These are phyloP conservation scores for Arthrobotrys pseudoclavata DNA, from an alignment of 2,329 filamentous ascomycete genomes.

Conservation along the genomic window DNA sequence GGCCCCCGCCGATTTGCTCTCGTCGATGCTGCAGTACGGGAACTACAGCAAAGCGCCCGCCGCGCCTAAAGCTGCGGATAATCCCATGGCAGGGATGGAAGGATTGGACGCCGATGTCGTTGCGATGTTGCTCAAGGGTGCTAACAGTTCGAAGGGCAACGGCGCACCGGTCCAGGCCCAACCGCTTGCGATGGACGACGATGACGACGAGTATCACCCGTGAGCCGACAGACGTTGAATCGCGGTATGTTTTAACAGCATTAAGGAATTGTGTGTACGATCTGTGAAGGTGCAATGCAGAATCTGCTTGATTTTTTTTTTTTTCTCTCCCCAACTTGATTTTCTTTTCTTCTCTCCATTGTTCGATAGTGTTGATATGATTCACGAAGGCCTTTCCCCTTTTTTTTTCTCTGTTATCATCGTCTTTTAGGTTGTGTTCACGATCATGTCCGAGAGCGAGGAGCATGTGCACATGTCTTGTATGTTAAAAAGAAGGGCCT, in stretches of 20 bases:
- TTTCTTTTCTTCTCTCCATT: not conserved
- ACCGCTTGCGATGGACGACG: conserved; percentile 60
- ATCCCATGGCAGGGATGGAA: conserved; percentile 68
- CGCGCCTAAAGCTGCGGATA: conserved; percentile 68
- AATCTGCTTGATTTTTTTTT: conserved; percentile 11
- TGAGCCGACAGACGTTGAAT: conserved; percentile 7
- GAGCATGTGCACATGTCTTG: conserved; percentile 17
- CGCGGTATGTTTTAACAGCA: not conserved
- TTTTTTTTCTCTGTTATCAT: not conserved
- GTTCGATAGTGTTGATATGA: conserved; percentile 13
- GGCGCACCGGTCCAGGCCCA: conserved; percentile 55
- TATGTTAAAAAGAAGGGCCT: conserved; percentile 25
- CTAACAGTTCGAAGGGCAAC: conserved; percentile 56
- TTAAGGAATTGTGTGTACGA: conserved; percentile 32
- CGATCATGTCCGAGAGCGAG: conserved; percentile 14
- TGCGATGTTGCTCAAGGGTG: conserved; percentile 71
- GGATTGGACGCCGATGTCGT: conserved; percentile 75
- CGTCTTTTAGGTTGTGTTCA: conserved; percentile 20
- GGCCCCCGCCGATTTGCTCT: conserved; percentile 64
- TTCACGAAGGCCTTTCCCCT: not conserved
- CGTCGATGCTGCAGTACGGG: conserved; percentile 66
- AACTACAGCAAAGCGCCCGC: conserved; percentile 67
- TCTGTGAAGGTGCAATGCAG: conserved; percentile 28
- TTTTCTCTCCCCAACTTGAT: conserved; percentile 1
- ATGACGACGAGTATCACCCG: conserved; percentile 63